Base-by-base conservation (phyloP, 108 stramenopile species). In the Skeletonema potamos region DNA sequence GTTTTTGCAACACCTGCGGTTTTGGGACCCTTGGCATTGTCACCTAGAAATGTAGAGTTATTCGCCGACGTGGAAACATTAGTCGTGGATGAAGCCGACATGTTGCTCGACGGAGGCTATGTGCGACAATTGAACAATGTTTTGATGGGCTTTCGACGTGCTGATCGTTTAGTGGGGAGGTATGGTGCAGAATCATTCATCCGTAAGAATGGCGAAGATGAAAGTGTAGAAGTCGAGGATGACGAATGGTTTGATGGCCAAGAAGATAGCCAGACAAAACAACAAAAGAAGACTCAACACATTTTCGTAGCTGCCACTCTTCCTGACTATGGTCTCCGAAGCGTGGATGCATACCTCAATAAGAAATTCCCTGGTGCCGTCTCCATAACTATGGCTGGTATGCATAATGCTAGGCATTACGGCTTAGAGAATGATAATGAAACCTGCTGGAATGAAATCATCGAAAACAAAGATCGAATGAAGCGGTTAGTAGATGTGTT, bases 61-160 rank as follows among this genome's bases (percentile, higher is more conserved):
- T 97, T 96, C 86, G 89, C 88, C 22, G 91, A 92, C 70, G 84
- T 96, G 46, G 51, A 78, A 10, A 90, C 92, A 7, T 56, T 98
- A 64, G 92, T 98, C 13, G 72, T 97, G 22, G 97, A 97, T 82
- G 97, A 99, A 72, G 97, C 97, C 20, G 98, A 99, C 76, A 96
- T 99, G 97, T 74, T 99, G 13, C 64, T 99, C 62, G 98, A 99
- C 81, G 98, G 98, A 6, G 94, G 92, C 18, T 98, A 96, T 70
- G 76, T 90, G 51, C 86, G 86, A 41, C 82, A 86, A 15, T 60
- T 99, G 72, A 90, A 97, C 39, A 81, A 96, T 72, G 95, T 96
- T 27, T 75, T 99, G 58, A 82, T 97, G 81, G 92, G 91, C 48
- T 95, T 99, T 68, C 77, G 85, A n/a, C 83, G 96, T 12, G 90